phyloP scores from a whole-genome alignment of 139 green algal species.

The Chlorella sp. region DNA sequence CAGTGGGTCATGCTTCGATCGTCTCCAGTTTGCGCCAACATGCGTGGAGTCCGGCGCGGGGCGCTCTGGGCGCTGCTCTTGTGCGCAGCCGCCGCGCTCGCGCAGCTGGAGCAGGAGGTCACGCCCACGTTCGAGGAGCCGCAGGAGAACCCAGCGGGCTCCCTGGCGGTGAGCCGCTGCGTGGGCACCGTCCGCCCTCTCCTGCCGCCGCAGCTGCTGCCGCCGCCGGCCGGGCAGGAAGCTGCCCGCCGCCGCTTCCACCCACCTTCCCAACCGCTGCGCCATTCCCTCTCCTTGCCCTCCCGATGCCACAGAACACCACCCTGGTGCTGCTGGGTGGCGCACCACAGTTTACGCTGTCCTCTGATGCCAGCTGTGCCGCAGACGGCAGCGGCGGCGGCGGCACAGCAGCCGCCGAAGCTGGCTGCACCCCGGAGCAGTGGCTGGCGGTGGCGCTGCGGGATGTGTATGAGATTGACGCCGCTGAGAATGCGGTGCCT shows the following conservation, averaged over 20 bases:
- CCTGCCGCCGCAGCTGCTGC: no score
- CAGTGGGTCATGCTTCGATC: no score
- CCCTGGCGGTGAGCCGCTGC: neutral
- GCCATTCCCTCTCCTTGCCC: no score
- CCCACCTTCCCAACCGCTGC: neutral
- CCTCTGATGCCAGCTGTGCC: neutral
- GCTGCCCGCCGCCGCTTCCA: neutral
- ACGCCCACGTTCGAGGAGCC: neutral
- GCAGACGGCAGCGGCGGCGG: no score
- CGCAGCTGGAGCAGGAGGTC: neutral
- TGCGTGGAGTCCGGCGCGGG: neutral
- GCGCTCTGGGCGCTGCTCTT: neutral
- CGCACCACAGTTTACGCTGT: neutral
- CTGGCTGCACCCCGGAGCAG: neutral
- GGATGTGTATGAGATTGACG: neutral
- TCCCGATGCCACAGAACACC: neutral
- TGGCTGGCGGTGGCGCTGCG: conserved; percentile 10
- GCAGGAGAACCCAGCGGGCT: neutral
- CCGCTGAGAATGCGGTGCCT: neutral
- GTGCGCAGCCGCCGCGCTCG: neutral
- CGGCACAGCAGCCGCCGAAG: neutral
- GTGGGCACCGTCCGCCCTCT: neutral
- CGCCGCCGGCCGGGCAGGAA: no score
- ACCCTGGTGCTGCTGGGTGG: neutral
- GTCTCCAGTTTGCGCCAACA: neutral